Evolutionary conservation across 2,329 filamentous ascomycete species (phyloP).

Genomic region (Aspergillus neoniger): DNA sequence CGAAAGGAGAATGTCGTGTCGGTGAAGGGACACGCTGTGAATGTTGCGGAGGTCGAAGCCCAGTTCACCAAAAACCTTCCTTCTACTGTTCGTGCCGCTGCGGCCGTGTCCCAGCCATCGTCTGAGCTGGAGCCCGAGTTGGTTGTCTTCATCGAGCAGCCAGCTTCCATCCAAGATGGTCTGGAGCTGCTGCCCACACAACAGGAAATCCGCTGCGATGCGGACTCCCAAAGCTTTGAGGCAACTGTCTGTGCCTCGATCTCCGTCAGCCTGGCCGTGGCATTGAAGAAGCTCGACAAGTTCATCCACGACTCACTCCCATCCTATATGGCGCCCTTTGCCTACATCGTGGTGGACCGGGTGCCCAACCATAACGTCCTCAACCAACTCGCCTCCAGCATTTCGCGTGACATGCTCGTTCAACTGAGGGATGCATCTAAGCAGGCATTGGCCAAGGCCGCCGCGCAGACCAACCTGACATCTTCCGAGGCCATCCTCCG

Average conservation of each 20-base stretch:
- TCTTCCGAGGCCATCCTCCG: constrained; percentile 38
- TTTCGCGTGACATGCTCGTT: constrained; percentile 20
- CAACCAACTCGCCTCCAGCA: constrained; percentile 32
- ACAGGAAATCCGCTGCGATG: constrained; percentile 25
- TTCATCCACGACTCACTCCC: constrained; percentile 46
- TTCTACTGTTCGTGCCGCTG: constrained; percentile 28
- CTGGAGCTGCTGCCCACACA: constrained; percentile 30
- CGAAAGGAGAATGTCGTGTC: constrained; percentile 36
- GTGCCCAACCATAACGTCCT: constrained; percentile 41
- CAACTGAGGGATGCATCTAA: constrained; percentile 24
- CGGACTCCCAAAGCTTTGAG: constrained; percentile 11
- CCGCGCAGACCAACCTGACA: constrained; percentile 35
- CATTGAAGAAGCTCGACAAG: constrained; percentile 47
- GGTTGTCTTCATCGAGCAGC: constrained; percentile 39
- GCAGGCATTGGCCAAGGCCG: constrained; percentile 37
- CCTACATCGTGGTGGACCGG: constrained; percentile 46
- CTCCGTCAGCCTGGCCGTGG: constrained; percentile 33
- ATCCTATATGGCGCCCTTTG: constrained; percentile 48
- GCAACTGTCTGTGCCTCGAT: constrained; percentile 26
- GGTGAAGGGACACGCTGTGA: constrained; percentile 42
- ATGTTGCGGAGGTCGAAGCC: constrained; percentile 44
- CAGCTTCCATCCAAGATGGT: constrained; percentile 24
- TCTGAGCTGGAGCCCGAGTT: constrained; percentile 25
- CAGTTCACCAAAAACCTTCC: constrained; percentile 42
- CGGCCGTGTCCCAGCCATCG: constrained; percentile 29